A percentile compares a stretch with the other conserved stretches of the same genome.
Evolutionary conservation across 2,329 filamentous ascomycete species (phyloP).

Genomic region (Sporothrix inflata): DNA sequence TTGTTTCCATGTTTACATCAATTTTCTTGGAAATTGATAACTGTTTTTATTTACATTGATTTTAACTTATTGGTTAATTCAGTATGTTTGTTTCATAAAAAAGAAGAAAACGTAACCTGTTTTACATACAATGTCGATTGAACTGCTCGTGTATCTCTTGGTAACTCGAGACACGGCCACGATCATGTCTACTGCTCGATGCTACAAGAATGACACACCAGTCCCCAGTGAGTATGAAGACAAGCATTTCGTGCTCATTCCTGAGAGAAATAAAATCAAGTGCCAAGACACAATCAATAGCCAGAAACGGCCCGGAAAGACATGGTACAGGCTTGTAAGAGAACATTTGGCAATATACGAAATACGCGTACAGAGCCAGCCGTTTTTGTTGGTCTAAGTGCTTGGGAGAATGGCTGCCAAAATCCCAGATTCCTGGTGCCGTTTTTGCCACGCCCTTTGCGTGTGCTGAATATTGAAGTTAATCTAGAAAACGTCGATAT

Average conservation of each 20-base stretch:
- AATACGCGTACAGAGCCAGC: constrained; percentile 11
- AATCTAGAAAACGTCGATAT: not conserved
- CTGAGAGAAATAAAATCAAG: not conserved
- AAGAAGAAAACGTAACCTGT: not conserved
- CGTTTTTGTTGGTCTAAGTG: not conserved
- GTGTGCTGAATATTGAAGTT: not conserved
- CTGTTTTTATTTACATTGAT: not conserved
- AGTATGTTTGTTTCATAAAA: not conserved
- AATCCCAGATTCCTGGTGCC: not conserved
- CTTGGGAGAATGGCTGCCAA: not conserved
- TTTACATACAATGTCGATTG: too few relatives aligned
- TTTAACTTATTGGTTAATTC: not conserved
- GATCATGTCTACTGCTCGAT: too few relatives aligned
- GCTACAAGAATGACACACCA: not conserved
- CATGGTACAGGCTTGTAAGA: not conserved
- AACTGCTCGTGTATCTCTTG: too few relatives aligned
- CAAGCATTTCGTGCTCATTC: too few relatives aligned
- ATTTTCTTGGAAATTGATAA: not conserved
- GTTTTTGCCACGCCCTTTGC: constrained; percentile 1
- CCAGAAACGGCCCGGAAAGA: not conserved
- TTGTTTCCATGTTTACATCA: not conserved
- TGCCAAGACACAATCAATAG: not conserved
- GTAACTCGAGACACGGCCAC: too few relatives aligned
- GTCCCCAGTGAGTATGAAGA: not conserved
- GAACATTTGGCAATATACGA: not conserved